These are phyloP conservation scores for Linnemannia elongata DNA, from an alignment of 192 early-diverging fungal species.

Conservation along the genomic window DNA sequence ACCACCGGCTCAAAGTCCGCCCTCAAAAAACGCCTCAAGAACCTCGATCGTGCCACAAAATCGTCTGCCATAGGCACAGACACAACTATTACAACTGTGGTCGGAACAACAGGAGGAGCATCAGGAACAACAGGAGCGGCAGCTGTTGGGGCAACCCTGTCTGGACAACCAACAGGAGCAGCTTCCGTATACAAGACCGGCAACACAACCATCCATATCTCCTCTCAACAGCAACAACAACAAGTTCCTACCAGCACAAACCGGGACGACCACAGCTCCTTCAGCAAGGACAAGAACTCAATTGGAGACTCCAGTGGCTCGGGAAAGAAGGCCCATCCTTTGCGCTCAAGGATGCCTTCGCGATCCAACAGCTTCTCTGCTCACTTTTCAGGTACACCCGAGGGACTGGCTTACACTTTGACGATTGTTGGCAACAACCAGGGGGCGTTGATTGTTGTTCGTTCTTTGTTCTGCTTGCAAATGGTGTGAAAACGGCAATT, in stretches of 20 bases:
- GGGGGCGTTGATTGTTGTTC: not conserved
- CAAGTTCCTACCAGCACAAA: not conserved
- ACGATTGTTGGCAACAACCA: not conserved
- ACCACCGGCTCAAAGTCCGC: slow-evolving; percentile 38
- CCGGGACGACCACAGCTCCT: not conserved
- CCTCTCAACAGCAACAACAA: not conserved
- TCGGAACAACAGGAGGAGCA: not conserved
- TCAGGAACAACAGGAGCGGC: not conserved
- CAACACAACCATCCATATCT: slow-evolving; percentile 2
- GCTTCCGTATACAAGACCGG: no score
- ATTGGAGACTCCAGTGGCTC: not conserved
- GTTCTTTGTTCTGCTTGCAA: not conserved
- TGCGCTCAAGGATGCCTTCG: slow-evolving; percentile 27
- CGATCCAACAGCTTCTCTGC: slow-evolving; percentile 52
- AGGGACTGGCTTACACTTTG: not conserved
- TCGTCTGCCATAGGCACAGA: not conserved
- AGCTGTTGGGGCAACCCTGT: not conserved
- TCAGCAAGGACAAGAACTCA: not conserved
- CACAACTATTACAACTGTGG: not conserved
- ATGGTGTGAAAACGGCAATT: not conserved
- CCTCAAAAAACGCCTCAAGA: slow-evolving; percentile 41
- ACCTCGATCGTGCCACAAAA: slow-evolving; percentile 23
- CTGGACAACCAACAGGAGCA: not conserved
- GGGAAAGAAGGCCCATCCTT: slow-evolving; percentile 15
- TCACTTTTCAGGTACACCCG: slow-evolving; percentile 48